Base-by-base conservation (phyloP, 192 early-diverging fungal genomes). In the Coemansia sp. region DNA sequence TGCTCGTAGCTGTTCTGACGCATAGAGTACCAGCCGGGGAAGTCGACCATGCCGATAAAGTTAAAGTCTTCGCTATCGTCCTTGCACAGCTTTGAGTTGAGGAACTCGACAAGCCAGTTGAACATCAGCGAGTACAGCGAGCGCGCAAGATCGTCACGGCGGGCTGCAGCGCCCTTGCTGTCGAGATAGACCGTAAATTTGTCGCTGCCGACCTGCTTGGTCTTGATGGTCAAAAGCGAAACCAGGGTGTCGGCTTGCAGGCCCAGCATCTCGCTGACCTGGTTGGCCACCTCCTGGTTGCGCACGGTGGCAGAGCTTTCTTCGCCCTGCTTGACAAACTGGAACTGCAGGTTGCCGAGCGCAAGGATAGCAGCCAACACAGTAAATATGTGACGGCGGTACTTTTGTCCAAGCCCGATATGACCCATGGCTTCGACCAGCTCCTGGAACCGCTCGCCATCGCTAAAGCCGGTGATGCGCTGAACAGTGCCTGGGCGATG, bases 301-400 rank as follows among this genome's bases (percentile, higher is more conserved):
- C 88, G 87, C 60, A 97, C 91, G 36, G 86, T 81, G 9, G 91
- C 90, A 41, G 93, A 89, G 45, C 93, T 91, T 63, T 95, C 95
- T 66, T 94, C 86, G 28, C 87, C 81, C 67, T 85, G 75, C 58
- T 75, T 76, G 67, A 91, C 86, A 48, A 91, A 88, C 56, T 88
- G 87, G 70, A 96, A 97, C 59, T 92, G 87, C 60, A 98, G 72
- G 70, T 97, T 95, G 18, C 95, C 94, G 17, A 98, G 85, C 66
- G 92, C 89, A 38, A 98, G 78, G 61, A 98, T 91, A 28, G 92
- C 89, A 0, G 95, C 90, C 45, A 98, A 74, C 43, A 92, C 84
- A 51, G 93, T 88, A 74, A 95, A 94, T 58, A 96, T 92, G 68
- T 94, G 92, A 34, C 87, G 90, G 48, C 91, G 91, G 73, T 92